A percentile compares a stretch with the other conserved stretches of the same genome.
These are phyloP conservation scores for Blastocladiella britannica DNA, from an alignment of 192 early-diverging fungal species.

Conservation along the genomic window DNA sequence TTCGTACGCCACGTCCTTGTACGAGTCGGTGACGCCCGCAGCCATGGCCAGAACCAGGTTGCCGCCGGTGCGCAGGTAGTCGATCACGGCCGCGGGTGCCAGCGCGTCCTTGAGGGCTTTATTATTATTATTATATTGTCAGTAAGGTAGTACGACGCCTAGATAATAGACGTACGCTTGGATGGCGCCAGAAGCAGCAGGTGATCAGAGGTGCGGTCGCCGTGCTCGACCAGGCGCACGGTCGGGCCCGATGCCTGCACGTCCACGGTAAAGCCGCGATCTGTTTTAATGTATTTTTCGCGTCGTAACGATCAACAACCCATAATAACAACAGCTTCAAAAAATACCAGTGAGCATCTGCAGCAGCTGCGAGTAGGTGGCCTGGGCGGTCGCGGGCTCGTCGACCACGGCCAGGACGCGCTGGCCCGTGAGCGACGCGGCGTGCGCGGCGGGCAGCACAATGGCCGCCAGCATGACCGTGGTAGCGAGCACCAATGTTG, in stretches of 20 bases:
- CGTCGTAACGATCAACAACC: no score
- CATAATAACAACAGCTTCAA: no score
- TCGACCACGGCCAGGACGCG: conserved; percentile 52
- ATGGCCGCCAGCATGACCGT: not conserved
- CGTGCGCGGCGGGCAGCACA: conserved; percentile 3
- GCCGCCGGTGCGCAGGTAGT: conserved; percentile 78
- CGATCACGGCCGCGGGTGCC: conserved; percentile 34
- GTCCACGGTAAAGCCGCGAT: not conserved
- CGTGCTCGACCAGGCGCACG: not conserved
- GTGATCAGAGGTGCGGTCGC: not conserved
- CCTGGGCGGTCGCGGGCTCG: conserved; percentile 15
- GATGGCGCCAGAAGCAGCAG: conserved; percentile 1
- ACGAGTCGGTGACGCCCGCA: conserved; percentile 34
- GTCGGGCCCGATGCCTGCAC: not conserved
- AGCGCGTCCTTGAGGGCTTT: conserved; percentile 6
- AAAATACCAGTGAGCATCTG: no score
- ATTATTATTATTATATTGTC: no score
- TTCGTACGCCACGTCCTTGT: conserved; percentile 70
- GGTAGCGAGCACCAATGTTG: no score
- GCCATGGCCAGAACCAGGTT: conserved; percentile 63
- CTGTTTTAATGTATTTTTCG: no score
- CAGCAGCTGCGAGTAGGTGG: no score
- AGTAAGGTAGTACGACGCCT: no score
- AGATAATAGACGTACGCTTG: not conserved
- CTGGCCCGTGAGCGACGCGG: conserved; percentile 40